Conservation (phyloP, 2,329 filamentous ascomycete genomes). For the Albifimbria verrucaria region DNA sequence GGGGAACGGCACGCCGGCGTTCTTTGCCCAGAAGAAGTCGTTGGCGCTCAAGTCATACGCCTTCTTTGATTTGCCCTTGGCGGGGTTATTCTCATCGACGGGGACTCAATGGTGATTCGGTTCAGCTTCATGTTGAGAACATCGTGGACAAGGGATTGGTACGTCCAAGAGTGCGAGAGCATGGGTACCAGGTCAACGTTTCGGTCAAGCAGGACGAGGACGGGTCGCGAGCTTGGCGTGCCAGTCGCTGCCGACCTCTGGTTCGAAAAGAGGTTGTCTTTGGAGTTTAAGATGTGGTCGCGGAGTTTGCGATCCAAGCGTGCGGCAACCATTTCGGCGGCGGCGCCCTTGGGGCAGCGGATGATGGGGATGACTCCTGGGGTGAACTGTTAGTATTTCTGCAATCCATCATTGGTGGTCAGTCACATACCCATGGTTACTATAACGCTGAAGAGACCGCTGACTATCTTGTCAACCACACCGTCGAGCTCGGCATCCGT, state of each 20-base stretch:
- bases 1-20: slow-evolving; percentile 89
- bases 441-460: slow-evolving; percentile 93
- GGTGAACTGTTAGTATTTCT: too few species aligned
- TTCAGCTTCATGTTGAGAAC: slow-evolving; percentile 66
- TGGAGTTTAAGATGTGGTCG: slow-evolving; percentile 95
- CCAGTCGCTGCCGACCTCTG: slow-evolving; percentile 55
- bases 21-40: slow-evolving; percentile 96
- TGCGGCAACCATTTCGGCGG: slow-evolving; percentile 89
- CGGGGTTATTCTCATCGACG: slow-evolving; percentile 70
- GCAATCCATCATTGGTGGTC: neutral
- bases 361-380: slow-evolving; percentile 90
- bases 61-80: slow-evolving; percentile 77
- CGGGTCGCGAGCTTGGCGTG: slow-evolving; percentile 73
- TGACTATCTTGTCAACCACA: slow-evolving; percentile 87
- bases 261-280: slow-evolving; percentile 89
- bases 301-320: slow-evolving; percentile 94
- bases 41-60: slow-evolving; percentile 84
- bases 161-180: slow-evolving; percentile 87
- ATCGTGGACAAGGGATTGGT: slow-evolving; percentile 78
- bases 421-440: slow-evolving; percentile 85
- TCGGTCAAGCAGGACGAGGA: slow-evolving; percentile 89
- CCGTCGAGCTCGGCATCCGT: slow-evolving; percentile 86
- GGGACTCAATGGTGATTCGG: slow-evolving; percentile 87
- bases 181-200: slow-evolving; percentile 96
- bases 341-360: slow-evolving; percentile 85